Evolutionary conservation across 2,329 filamentous ascomycete genomes (phyloP).

Genomic region (Cyanodermella asteris): DNA sequence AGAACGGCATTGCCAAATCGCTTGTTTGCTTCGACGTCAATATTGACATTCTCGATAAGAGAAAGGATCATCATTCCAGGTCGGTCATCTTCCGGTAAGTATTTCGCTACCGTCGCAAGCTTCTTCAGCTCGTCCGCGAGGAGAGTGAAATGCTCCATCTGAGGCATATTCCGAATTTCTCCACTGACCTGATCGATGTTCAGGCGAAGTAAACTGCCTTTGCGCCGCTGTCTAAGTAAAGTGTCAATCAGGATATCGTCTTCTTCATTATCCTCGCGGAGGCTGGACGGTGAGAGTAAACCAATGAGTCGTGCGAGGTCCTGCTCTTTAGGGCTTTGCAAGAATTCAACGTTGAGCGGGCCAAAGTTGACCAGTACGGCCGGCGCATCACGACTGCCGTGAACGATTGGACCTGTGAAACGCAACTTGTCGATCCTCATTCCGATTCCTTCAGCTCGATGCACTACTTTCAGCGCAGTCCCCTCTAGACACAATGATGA

Average conservation of each 20-base stretch:
- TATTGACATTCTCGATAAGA: constrained; percentile 40
- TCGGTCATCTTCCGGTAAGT: constrained; percentile 83
- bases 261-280: constrained; percentile 76
- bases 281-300: constrained; percentile 74
- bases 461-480: constrained; percentile 62
- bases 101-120: constrained; percentile 75
- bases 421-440: constrained; percentile 56
- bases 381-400: constrained; percentile 30
- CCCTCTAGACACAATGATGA: constrained; percentile 56
- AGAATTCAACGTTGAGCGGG: constrained; percentile 50
- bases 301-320: constrained; percentile 68
- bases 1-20: constrained; percentile 43
- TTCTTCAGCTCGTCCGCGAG: constrained; percentile 62
- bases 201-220: constrained; percentile 61
- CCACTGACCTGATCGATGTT: constrained; percentile 43
- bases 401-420: constrained; percentile 46
- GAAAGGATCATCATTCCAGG: constrained; percentile 65
- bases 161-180: constrained; percentile 38
- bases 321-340: constrained; percentile 48
- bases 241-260: constrained; percentile 93
- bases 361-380: constrained; percentile 41
- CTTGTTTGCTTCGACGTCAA: constrained; percentile 41
- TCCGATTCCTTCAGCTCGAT: constrained; percentile 49
- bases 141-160: constrained; percentile 44
- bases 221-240: constrained; percentile 60